Evolutionary conservation across 1,139 yeast genomes (phyloP), one percentile per base, ranked within the genome.

Genomic region (Meyerozyma guilliermondii): DNA sequence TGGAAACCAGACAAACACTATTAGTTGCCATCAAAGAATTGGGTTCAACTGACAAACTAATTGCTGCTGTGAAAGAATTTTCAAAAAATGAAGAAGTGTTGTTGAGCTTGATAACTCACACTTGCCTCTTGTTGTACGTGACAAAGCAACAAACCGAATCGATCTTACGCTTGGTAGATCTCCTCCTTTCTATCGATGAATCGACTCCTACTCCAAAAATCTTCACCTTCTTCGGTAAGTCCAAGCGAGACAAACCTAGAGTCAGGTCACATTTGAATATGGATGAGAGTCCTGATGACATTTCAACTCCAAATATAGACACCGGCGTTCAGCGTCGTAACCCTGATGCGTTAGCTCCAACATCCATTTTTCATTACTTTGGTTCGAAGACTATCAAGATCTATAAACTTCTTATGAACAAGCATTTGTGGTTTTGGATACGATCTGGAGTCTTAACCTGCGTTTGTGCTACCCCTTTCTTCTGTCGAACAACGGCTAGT

Each of bases 321-420:
- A 46, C 43, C 8, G 38, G 37, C 16, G 45, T 52, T 9, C 50
- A 47, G 35, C 38, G 36, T 27, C 47, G 68, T 31, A 55, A 68
- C 43, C 70, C 74, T 1, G 71, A 66, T 47, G 53, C 66, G 5
- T 46, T 55, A 18, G 56, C 65, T 4, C 69, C 71, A 4, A 46
- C 58, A 1, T 57, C 50, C 24, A 11, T 44, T 1, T 47, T 54
- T 24, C 68, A 64, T 42, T 29, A 48, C 7, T 5, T 55, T 14
- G 68, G 67, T 3, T 42, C 44, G 10, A 46, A 51, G 22, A 20
- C 58, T 5, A 41, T 52, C 6, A 48, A 46, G 22, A 9, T 52
- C 2, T 60, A 60, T 46, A 44, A 47, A 1, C 27, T 52, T 2
- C 41, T 62, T 1, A 42, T 55, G 38, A 50, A 59, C 42, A 59